A percentile compares a stretch with the other conserved stretches of the same genome.
Evolutionary conservation across 2,329 filamentous ascomycete species (phyloP).

Genomic region (Colletotrichum eremochloae): DNA sequence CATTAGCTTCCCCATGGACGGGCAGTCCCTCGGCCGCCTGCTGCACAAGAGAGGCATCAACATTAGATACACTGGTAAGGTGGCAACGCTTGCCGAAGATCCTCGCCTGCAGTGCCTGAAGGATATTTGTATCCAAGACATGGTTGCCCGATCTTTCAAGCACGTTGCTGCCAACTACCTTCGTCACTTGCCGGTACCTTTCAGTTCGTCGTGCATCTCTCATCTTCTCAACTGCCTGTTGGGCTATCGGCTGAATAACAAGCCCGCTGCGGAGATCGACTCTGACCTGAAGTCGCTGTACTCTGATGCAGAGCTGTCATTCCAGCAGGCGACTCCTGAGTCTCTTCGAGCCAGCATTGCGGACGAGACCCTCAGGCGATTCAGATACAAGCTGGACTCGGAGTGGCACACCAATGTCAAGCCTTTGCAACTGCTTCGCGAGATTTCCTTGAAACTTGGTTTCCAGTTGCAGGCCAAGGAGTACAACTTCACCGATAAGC

Average conservation of each 20-base stretch:
- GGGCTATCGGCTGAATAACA: conserved; percentile 80
- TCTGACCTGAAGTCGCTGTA: conserved; percentile 81
- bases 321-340: conserved; percentile 82
- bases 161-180: conserved; percentile 86
- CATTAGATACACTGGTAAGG: conserved; percentile 90
- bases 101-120: conserved; percentile 82
- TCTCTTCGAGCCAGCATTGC: conserved; percentile 77
- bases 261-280: conserved; percentile 84
- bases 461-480: conserved; percentile 85
- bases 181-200: conserved; percentile 81
- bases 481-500: conserved; percentile 53
- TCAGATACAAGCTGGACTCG: conserved; percentile 78
- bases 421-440: conserved; percentile 87
- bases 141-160: conserved; percentile 96
- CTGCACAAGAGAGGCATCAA: conserved; percentile 98
- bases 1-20: conserved; percentile 98
- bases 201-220: conserved; percentile 83
- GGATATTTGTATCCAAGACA: conserved; percentile 86
- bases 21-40: conserved; percentile 87
- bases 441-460: conserved; percentile 89
- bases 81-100: conserved; percentile 79
- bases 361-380: conserved; percentile 79
- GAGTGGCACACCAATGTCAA: conserved; percentile 78
- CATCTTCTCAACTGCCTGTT: conserved; percentile 96
- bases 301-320: conserved; percentile 83